phyloP scores from a whole-genome alignment of 352 stramenopile species.

The Globisporangium sylvaticum region DNA sequence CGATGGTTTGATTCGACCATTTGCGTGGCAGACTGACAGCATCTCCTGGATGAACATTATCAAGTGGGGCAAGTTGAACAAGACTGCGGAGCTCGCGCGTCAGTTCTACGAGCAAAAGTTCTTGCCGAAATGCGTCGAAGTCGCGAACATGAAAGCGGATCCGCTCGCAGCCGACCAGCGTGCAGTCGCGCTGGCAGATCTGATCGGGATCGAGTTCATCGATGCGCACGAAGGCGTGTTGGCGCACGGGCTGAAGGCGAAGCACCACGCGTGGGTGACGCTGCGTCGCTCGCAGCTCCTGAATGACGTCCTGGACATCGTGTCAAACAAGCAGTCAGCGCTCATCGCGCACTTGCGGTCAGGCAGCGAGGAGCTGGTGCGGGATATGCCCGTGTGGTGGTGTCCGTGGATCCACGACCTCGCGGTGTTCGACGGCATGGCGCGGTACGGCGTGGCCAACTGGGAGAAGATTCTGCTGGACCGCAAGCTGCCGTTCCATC shows the following conservation, averaged over 20 bases:
- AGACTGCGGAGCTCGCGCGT: conserved; percentile 55
- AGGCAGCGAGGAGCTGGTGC: conserved; percentile 49
- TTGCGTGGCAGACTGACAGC: conserved; percentile 75
- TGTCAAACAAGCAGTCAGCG: conserved; percentile 34
- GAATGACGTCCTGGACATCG: conserved; percentile 60
- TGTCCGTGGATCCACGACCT: conserved; percentile 87
- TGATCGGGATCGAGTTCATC: conserved; percentile 85
- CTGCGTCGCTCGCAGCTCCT: conserved; percentile 74
- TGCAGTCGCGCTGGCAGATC: conserved; percentile 59
- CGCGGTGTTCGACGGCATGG: conserved; percentile 76
- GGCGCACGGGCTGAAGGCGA: conserved; percentile 81
- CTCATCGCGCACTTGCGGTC: conserved; percentile 57
- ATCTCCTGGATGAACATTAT: conserved; percentile 84
- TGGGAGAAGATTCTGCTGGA: conserved; percentile 73
- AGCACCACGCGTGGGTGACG: conserved; percentile 79
- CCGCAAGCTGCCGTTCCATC: conserved; percentile 70
- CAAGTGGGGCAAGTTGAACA: conserved; percentile 80
- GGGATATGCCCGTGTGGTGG: conserved; percentile 86
- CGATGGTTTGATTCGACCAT: conserved; percentile 36
- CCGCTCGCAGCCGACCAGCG: conserved; percentile 74
- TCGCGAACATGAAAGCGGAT: conserved; percentile 77
- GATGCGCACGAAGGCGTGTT: conserved; percentile 81
- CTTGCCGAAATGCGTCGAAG: conserved; percentile 66
- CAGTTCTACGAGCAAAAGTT: conserved; percentile 77
- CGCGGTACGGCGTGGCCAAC: conserved; percentile 62